A percentile compares a stretch with the other conserved stretches of the same genome.
Conservation (phyloP, 257 asterid genomes). For the Coffea eugenioides region DNA sequence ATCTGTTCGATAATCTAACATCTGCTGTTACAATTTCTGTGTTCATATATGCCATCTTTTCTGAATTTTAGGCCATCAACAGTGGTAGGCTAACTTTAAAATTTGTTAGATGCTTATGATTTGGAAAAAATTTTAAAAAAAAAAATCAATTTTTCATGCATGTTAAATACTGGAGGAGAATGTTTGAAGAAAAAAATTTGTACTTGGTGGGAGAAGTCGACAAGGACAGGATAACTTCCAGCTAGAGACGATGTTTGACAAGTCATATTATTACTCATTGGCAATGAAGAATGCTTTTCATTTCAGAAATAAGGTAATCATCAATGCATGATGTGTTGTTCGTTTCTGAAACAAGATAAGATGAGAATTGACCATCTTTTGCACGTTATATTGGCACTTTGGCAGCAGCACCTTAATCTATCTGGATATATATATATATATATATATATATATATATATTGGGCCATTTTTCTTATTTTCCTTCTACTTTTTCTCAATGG, state of each 20-base stretch:
- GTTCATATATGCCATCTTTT: background rate
- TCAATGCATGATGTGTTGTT: conserved; percentile 8
- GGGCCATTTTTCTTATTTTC: background rate
- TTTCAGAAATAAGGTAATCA: background rate
- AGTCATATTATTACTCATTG: conserved; percentile 13
- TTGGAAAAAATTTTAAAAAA: background rate
- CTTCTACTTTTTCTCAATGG: background rate
- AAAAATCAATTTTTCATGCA: background rate
- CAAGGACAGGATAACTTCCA: background rate
- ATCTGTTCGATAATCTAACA: background rate
- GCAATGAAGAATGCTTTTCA: conserved; percentile 15
- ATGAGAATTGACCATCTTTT: conserved; percentile 12
- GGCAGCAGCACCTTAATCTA: background rate
- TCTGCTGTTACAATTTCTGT: background rate
- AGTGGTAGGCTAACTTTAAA: background rate
- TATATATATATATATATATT: background rate
- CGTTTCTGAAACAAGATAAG: conserved; percentile 21
- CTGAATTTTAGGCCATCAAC: background rate
- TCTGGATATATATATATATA: background rate
- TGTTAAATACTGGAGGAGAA: background rate
- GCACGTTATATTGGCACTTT: background rate
- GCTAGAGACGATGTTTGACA: conserved; percentile 3
- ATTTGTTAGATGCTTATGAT: no score
- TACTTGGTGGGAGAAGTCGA: background rate
- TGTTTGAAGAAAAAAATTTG: background rate